A percentile compares a stretch with the other conserved stretches of the same genome.
phyloP scores from a whole-genome alignment of 1,284 basidiomycete genomes.

The Ustilago hordei region DNA sequence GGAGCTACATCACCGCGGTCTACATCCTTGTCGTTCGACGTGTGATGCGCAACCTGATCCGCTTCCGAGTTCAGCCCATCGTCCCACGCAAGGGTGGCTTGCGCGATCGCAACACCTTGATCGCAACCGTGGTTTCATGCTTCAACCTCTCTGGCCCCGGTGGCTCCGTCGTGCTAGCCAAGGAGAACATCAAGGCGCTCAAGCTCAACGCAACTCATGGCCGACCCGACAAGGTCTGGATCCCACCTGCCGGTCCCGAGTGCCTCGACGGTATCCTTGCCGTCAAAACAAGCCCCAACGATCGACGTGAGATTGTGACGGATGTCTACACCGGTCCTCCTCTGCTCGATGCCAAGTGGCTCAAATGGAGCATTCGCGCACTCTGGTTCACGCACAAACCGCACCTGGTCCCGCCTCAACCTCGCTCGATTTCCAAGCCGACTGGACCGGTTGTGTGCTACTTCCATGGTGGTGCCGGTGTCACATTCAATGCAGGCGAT shows the following conservation, averaged over 20 bases:
- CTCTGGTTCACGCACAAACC: conserved; percentile 65
- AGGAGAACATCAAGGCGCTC: conserved; percentile 51
- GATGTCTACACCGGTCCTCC: conserved; percentile 60
- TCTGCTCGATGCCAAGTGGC: conserved; percentile 62
- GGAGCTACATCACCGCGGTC: conserved; percentile 54
- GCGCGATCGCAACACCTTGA: conserved; percentile 55
- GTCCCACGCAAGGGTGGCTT: conserved; percentile 60
- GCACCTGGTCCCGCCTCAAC: conserved; percentile 42
- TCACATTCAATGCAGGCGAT: conserved; percentile 66
- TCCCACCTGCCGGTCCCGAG: conserved; percentile 61
- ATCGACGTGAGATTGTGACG: conserved; percentile 38
- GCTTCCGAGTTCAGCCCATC: conserved; percentile 61
- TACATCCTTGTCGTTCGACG: conserved; percentile 54
- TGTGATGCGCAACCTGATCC: conserved; percentile 56
- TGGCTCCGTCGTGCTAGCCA: conserved; percentile 53
- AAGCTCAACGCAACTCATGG: conserved; percentile 45
- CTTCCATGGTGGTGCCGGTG: conserved; percentile 68
- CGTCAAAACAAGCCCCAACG: conserved; percentile 50
- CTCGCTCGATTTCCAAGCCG: conserved; percentile 32
- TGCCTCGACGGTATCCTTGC: conserved; percentile 60
- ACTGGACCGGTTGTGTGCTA: conserved; percentile 60
- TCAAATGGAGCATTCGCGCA: conserved; percentile 58
- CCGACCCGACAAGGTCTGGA: conserved; percentile 62
- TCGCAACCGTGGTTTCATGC: conserved; percentile 49
- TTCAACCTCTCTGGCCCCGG: conserved; percentile 62